phyloP scores from a whole-genome alignment of 305 asterid species.

The Fraxinus greggii region DNA sequence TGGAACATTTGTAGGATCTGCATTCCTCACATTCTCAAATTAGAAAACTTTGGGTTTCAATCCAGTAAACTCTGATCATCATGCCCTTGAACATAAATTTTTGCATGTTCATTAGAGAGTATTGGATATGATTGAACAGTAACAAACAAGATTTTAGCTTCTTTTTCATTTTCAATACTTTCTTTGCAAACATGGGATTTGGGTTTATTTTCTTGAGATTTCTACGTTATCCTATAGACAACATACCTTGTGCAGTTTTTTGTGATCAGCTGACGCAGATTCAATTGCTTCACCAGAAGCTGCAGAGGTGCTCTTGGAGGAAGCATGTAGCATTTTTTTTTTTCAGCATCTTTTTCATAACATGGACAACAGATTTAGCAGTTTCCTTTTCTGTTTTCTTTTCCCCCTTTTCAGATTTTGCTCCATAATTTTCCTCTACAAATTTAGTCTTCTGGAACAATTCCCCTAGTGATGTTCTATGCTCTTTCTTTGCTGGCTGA shows the following conservation, averaged over 20 bases:
- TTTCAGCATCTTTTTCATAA: slow-evolving; percentile 71
- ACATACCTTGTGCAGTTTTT: slow-evolving; percentile 63
- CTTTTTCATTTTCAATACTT: background rate
- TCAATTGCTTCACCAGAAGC: slow-evolving; percentile 41
- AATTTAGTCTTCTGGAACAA: slow-evolving; percentile 76
- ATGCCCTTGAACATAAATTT: background rate
- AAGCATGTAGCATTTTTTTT: slow-evolving; percentile 43
- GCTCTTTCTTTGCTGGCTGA: slow-evolving; percentile 50
- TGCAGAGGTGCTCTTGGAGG: slow-evolving; percentile 38
- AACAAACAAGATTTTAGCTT: background rate
- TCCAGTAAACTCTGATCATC: background rate
- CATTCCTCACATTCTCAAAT: slow-evolving; percentile 28
- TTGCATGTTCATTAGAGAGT: background rate
- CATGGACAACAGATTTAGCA: slow-evolving; percentile 63
- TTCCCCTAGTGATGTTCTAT: slow-evolving; percentile 81
- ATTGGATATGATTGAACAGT: background rate
- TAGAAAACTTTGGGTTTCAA: background rate
- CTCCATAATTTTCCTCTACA: slow-evolving; percentile 54
- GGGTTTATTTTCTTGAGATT: background rate
- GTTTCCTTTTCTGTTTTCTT: slow-evolving; percentile 56
- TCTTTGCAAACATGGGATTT: background rate
- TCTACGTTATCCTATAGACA: background rate
- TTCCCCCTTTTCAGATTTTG: slow-evolving; percentile 48
- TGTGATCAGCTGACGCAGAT: slow-evolving; percentile 51
- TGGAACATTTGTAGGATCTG: slow-evolving; percentile 87